A percentile compares a stretch with the other conserved stretches of the same genome.
Evolutionary conservation across 2,329 filamentous ascomycete species (phyloP).

Genomic region (Orbilia oligospora): DNA sequence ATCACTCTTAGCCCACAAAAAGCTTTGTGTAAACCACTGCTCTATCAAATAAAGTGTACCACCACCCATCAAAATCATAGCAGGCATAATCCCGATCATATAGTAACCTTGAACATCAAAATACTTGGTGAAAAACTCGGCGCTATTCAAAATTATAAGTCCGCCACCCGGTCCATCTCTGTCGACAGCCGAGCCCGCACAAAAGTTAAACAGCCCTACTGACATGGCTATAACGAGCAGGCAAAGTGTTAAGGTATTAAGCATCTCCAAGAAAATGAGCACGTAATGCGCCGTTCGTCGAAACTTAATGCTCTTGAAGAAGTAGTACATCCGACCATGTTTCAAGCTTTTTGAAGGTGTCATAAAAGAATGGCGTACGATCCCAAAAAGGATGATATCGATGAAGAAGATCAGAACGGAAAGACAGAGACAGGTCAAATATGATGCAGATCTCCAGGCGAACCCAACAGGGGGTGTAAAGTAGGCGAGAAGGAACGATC

Average conservation of each 20-base stretch:
- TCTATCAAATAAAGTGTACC: constrained; percentile 51
- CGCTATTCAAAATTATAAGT: constrained; percentile 67
- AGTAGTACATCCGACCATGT: constrained; percentile 36
- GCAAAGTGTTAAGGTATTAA: constrained; percentile 67
- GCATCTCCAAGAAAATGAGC: constrained; percentile 64
- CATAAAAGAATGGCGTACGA: constrained; percentile 50
- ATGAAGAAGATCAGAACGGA: constrained; percentile 66
- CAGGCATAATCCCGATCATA: constrained; percentile 61
- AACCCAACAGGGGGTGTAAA: constrained; percentile 70
- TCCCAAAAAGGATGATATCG: constrained; percentile 65
- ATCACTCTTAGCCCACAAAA: constrained; percentile 60
- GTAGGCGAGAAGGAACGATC: constrained; percentile 68
- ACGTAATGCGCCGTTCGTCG: constrained; percentile 25
- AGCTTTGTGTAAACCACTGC: constrained; percentile 63
- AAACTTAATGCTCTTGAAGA: constrained; percentile 45
- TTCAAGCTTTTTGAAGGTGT: constrained; percentile 21
- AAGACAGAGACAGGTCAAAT: constrained; percentile 67
- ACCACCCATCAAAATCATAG: constrained; percentile 50
- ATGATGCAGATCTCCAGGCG: constrained; percentile 68
- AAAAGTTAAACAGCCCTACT: constrained; percentile 68
- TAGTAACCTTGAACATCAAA: constrained; percentile 61
- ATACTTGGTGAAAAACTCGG: constrained; percentile 65
- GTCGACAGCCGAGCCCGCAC: constrained; percentile 68
- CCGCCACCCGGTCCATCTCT: constrained; percentile 65
- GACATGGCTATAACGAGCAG: constrained; percentile 68